A percentile compares a stretch with the other conserved stretches of the same genome.
Conservation (phyloP, 108 stramenopile genomes). For the Pseudonitzschia pungens region DNA sequence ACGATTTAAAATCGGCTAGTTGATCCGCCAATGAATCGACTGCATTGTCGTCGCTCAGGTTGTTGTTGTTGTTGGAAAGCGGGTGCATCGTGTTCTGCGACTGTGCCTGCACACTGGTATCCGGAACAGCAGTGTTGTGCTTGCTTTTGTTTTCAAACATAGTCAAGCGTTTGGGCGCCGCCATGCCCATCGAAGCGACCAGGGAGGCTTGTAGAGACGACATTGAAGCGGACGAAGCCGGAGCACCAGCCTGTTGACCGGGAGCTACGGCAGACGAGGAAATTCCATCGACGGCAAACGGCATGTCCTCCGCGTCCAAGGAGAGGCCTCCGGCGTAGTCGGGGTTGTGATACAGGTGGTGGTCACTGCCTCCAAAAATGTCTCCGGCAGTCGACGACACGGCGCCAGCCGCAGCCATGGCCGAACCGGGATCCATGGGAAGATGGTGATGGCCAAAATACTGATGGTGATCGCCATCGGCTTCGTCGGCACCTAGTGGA, state of each 20-base stretch:
- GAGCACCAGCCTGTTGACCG: not conserved
- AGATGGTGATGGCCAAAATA: not conserved
- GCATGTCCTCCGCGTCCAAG: conserved; percentile 48
- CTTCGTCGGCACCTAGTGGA: not conserved
- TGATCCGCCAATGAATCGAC: conserved; percentile 41
- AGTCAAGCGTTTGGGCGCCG: conserved; percentile 28
- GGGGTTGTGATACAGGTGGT: not conserved
- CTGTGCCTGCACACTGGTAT: not conserved
- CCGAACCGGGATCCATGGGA: not conserved
- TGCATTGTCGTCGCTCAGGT: not conserved
- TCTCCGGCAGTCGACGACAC: too few species aligned
- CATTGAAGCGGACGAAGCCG: not conserved
- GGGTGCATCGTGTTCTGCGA: not conserved
- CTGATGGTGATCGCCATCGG: not conserved
- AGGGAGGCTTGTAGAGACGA: conserved; percentile 21
- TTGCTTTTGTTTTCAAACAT: conserved; percentile 35
- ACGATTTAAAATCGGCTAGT: conserved; percentile 48
- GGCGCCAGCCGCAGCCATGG: not conserved
- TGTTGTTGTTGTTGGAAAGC: conserved; percentile 11
- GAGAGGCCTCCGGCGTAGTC: conserved; percentile 1
- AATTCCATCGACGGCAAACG: conserved; percentile 52
- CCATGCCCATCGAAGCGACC: conserved; percentile 37
- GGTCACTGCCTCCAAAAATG: conserved; percentile 2
- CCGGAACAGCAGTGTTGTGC: not conserved
- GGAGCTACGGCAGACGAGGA: not conserved